Evolutionary conservation across 305 asterid genomes (phyloP).

Genomic region (Stenogyne calaminthoides): DNA sequence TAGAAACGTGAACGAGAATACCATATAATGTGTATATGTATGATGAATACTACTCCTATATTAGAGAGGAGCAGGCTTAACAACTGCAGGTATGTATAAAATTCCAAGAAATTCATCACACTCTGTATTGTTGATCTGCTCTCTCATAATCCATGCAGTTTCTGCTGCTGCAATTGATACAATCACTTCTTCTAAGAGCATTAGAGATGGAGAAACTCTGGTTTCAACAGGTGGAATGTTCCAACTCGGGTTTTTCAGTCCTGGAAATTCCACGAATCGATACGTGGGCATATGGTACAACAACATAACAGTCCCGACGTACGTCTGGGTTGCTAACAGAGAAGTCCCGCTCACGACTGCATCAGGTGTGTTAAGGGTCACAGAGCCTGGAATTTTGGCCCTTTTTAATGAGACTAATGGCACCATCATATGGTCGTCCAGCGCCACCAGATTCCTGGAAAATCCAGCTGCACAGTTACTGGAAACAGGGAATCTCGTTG

Average conservation of each 20-base stretch:
- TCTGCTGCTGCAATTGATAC: background rate
- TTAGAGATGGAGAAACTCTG: background rate
- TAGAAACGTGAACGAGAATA: too few species aligned
- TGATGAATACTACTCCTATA: too few species aligned
- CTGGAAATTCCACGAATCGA: background rate
- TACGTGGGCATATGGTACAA: constrained; percentile 10
- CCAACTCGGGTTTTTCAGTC: constrained; percentile 4
- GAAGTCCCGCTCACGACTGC: background rate
- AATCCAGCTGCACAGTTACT: constrained; percentile 4
- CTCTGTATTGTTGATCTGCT: background rate
- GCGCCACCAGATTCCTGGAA: background rate
- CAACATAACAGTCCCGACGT: background rate
- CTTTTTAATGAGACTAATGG: background rate
- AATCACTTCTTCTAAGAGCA: background rate
- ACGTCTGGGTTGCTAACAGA: constrained; percentile 16
- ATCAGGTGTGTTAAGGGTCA: background rate
- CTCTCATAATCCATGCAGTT: background rate
- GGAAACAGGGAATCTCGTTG: too few species aligned
- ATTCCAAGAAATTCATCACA: background rate
- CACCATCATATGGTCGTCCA: background rate
- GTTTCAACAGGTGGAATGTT: constrained; percentile 3
- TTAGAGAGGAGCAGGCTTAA: too few species aligned
- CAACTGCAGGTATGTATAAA: background rate
- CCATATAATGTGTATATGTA: too few species aligned
- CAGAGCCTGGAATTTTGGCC: background rate